phyloP scores from a whole-genome alignment of 2,329 filamentous ascomycete genomes.

The Thielaviopsis ethacetica region DNA sequence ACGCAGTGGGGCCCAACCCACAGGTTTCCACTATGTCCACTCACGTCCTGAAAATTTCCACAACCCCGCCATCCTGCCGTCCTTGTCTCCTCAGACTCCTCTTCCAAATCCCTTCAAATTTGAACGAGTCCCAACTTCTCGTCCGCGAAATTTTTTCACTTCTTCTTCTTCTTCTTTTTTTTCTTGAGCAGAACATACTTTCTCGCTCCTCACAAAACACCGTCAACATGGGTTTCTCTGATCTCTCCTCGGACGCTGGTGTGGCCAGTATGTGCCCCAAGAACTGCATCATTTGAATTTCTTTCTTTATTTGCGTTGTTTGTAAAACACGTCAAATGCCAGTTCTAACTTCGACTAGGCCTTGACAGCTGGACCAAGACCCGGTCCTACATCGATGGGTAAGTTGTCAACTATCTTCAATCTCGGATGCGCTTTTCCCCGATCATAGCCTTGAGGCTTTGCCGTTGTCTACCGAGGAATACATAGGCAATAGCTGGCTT shows the following conservation, averaged over 20 bases:
- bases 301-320: constrained; percentile 8
- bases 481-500: neutral
- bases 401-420: constrained; percentile 26
- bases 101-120: constrained; percentile 14
- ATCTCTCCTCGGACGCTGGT: constrained; percentile 50
- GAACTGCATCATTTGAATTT: constrained; percentile 13
- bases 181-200: constrained; percentile 13
- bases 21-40: constrained; percentile 6
- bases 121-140: constrained; percentile 14
- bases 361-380: constrained; percentile 60
- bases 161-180: constrained; percentile 15
- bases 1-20: constrained; percentile 9
- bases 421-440: neutral
- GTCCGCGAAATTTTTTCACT: constrained; percentile 14
- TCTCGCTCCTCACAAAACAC: constrained; percentile 16
- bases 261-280: constrained; percentile 26
- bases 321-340: constrained; percentile 12
- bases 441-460: neutral
- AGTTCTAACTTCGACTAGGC: constrained; percentile 26
- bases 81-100: constrained; percentile 13
- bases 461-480: neutral
- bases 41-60: constrained; percentile 12
- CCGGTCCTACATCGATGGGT: constrained; percentile 72
- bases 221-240: constrained; percentile 51
- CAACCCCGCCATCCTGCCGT: constrained; percentile 21